Conservation (phyloP, 2,329 filamentous ascomycete species). For the Talaromyces amestolkiae region DNA sequence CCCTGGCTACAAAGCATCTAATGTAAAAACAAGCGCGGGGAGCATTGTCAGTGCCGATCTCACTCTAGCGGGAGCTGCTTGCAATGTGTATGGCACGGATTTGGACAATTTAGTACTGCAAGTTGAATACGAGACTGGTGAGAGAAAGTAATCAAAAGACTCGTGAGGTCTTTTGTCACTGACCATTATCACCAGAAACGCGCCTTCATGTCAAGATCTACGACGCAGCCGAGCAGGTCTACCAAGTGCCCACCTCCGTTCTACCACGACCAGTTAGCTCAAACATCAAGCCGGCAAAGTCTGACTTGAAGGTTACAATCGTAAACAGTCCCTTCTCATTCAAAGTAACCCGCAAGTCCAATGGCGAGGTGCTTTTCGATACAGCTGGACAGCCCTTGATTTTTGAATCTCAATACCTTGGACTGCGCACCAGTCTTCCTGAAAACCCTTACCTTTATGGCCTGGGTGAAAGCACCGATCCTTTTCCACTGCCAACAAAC, state of each 20-base stretch:
- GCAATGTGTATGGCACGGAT: slow-evolving; percentile 61
- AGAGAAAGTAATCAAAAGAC: slow-evolving; percentile 17
- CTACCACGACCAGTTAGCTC: slow-evolving; percentile 58
- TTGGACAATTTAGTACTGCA: slow-evolving; percentile 55
- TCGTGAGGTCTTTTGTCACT: not conserved
- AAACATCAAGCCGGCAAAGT: slow-evolving; percentile 46
- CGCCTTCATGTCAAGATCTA: slow-evolving; percentile 74
- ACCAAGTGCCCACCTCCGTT: slow-evolving; percentile 70
- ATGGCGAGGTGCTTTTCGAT: slow-evolving; percentile 58
- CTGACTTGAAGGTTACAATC: slow-evolving; percentile 49
- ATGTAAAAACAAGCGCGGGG: slow-evolving; percentile 40
- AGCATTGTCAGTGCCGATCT: slow-evolving; percentile 55
- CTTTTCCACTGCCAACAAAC: slow-evolving; percentile 65
- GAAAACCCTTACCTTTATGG: slow-evolving; percentile 71
- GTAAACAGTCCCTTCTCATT: slow-evolving; percentile 65
- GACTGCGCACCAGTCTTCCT: slow-evolving; percentile 68
- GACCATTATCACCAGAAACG: not conserved
- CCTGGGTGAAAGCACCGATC: slow-evolving; percentile 73
- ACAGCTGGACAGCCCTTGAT: slow-evolving; percentile 65
- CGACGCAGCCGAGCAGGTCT: slow-evolving; percentile 67
- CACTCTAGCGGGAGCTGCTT: slow-evolving; percentile 63
- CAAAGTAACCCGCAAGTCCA: slow-evolving; percentile 46
- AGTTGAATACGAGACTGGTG: slow-evolving; percentile 62
- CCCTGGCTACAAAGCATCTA: slow-evolving; percentile 40
- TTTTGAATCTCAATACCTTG: slow-evolving; percentile 76